Conservation (phyloP, 2,329 filamentous ascomycete species). For the Neonectria hederae region DNA sequence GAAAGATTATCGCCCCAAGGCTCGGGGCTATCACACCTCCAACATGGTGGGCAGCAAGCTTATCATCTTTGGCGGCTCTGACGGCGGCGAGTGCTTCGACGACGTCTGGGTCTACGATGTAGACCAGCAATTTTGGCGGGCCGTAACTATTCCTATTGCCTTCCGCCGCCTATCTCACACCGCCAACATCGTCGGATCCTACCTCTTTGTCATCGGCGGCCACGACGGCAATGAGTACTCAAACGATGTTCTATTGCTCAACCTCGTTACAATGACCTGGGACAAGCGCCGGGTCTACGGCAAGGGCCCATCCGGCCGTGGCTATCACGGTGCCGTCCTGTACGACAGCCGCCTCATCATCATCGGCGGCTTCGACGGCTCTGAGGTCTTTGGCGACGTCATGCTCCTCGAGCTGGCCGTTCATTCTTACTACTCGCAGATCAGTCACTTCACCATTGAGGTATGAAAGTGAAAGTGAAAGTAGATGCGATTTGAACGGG, state of each 20-base stretch:
- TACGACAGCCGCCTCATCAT: constrained; percentile 72
- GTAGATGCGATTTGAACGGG: background rate
- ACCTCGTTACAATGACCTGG: constrained; percentile 79
- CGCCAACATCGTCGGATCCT: constrained; percentile 74
- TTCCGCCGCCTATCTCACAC: constrained; percentile 74
- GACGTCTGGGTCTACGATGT: constrained; percentile 80
- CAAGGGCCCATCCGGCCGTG: constrained; percentile 67
- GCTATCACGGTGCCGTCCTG: constrained; percentile 73
- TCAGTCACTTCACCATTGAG: constrained; percentile 76
- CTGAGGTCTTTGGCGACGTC: constrained; percentile 74
- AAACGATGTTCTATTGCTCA: constrained; percentile 74
- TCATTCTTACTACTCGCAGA: constrained; percentile 77
- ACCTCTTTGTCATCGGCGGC: constrained; percentile 75
- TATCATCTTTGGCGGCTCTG: constrained; percentile 75
- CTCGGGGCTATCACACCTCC: constrained; percentile 75
- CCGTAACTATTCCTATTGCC: constrained; percentile 67
- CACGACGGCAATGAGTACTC: constrained; percentile 77
- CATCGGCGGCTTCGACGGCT: constrained; percentile 74
- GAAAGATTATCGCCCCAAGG: constrained; percentile 63
- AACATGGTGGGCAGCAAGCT: constrained; percentile 79
- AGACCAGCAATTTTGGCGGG: constrained; percentile 67
- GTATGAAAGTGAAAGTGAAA: constrained; percentile 53
- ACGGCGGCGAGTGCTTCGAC: constrained; percentile 76
- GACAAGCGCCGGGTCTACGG: constrained; percentile 73
- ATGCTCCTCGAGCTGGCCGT: constrained; percentile 74